Evolutionary conservation across 495 filamentous ascomycete genomes (phyloP).

Genomic region (Xylaria sp.): DNA sequence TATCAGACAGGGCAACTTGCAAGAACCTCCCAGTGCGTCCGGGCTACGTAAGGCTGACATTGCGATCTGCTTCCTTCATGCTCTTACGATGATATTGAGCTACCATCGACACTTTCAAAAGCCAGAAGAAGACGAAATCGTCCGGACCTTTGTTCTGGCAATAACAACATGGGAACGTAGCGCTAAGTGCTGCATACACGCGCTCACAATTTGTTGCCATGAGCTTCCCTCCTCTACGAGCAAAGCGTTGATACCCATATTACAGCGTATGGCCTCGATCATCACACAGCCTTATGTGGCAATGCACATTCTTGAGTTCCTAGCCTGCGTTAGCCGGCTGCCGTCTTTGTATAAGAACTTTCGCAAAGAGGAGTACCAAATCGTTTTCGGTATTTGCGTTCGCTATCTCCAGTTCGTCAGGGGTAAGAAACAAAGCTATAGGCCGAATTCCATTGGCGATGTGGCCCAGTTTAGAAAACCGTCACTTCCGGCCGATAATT

Average conservation of each 20-base stretch:
- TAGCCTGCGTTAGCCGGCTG: constrained; percentile 83
- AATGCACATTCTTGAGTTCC: constrained; percentile 92
- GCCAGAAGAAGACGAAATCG: constrained; percentile 85
- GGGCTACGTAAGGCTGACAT: constrained; percentile 88
- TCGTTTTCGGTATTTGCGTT: constrained; percentile 92
- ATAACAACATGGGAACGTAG: constrained; percentile 85
- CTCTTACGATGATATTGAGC: constrained; percentile 81
- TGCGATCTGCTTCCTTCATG: constrained; percentile 84
- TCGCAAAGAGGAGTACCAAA: constrained; percentile 84
- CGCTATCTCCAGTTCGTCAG: constrained; percentile 79
- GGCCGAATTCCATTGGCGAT: constrained; percentile 42
- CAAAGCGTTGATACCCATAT: constrained; percentile 79
- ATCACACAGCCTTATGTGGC: constrained; percentile 91
- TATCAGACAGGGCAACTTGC: constrained; percentile 73
- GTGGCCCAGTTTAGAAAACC: constrained; percentile 25
- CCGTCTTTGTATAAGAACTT: constrained; percentile 88
- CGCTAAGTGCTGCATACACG: constrained; percentile 91
- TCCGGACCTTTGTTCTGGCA: constrained; percentile 81
- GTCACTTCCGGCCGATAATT: constrained; percentile 32
- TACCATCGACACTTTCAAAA: constrained; percentile 87
- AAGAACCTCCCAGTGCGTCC: constrained; percentile 74
- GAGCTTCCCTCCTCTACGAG: constrained; percentile 85
- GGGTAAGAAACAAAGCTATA: constrained; percentile 54
- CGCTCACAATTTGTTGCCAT: constrained; percentile 89
- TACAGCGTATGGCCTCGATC: constrained; percentile 92